phyloP scores from a whole-genome alignment of 768 basidiomycete species.

The Infundibulicybe gibba region DNA sequence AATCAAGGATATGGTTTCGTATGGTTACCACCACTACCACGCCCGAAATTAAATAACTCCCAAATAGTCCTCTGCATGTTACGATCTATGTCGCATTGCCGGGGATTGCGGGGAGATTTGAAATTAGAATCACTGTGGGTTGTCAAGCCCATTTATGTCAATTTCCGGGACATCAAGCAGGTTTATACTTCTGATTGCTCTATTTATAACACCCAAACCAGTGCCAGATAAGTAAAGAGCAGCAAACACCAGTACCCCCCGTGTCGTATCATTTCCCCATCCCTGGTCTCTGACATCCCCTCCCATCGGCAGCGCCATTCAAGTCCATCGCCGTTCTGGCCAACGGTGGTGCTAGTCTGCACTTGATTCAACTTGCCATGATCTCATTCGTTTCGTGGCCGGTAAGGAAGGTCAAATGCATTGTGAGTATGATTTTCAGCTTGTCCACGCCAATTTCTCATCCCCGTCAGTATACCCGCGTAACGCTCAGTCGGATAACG shows the following conservation, averaged over 20 bases:
- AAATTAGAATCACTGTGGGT: no score
- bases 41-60: no score
- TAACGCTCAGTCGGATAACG: conserved; percentile 35
- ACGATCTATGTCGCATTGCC: no score
- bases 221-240: no score
- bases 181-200: no score
- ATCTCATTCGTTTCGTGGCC: background rate
- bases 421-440: conserved; percentile 1
- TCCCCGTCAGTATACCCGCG: conserved; percentile 28
- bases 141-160: no score
- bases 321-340: background rate
- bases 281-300: background rate
- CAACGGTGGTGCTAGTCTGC: background rate
- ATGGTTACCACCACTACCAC: no score
- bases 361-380: background rate
- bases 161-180: no score
- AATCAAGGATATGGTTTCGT: no score
- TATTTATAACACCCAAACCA: no score
- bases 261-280: background rate
- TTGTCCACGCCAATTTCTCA: background rate
- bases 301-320: background rate
- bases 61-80: no score
- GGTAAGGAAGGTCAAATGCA: background rate
- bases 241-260: background rate
- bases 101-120: no score